These are phyloP conservation scores for Blastosporella zonata DNA, from an alignment of 1,284 basidiomycete genomes.

Conservation along the genomic window DNA sequence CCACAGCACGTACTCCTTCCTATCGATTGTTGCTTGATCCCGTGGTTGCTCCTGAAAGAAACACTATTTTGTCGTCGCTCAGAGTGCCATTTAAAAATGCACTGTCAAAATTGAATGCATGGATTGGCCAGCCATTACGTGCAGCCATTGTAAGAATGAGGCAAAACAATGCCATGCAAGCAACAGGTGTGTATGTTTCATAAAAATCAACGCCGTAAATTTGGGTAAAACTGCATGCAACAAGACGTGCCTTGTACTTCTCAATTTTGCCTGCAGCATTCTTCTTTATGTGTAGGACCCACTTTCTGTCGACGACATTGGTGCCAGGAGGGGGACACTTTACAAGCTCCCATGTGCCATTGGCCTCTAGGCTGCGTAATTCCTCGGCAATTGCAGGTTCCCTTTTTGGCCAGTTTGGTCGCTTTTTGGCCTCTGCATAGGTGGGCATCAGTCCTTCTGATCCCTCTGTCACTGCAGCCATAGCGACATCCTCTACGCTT, in stretches of 20 bases:
- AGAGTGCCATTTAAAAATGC: constrained; percentile 31
- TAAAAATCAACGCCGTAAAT: constrained; percentile 29
- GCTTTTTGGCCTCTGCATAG: constrained; percentile 7
- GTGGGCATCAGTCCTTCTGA: constrained; percentile 15
- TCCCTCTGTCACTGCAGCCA: constrained; percentile 15
- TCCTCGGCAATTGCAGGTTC: constrained; percentile 15
- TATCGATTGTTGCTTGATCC: neutral
- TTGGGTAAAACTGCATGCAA: constrained; percentile 26
- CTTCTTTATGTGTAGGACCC: constrained; percentile 11
- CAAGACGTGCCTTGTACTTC: constrained; percentile 16
- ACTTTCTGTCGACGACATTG: constrained; percentile 7
- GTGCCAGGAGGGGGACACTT: neutral
- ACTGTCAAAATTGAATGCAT: constrained; percentile 31
- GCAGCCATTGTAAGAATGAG: constrained; percentile 32
- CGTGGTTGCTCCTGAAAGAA: constrained; percentile 21
- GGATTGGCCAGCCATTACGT: constrained; percentile 23
- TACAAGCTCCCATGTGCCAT: constrained; percentile 9
- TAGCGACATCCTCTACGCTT: constrained; percentile 17
- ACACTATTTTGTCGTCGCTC: constrained; percentile 25
- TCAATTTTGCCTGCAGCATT: constrained; percentile 8
- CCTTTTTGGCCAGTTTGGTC: constrained; percentile 13
- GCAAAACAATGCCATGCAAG: constrained; percentile 29
- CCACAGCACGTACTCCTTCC: constrained; percentile 16
- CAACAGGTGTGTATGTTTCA: constrained; percentile 38
- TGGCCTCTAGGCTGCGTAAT: constrained; percentile 5